Conservation (phyloP, 345 rosid species). For the Microcos paniculata region DNA sequence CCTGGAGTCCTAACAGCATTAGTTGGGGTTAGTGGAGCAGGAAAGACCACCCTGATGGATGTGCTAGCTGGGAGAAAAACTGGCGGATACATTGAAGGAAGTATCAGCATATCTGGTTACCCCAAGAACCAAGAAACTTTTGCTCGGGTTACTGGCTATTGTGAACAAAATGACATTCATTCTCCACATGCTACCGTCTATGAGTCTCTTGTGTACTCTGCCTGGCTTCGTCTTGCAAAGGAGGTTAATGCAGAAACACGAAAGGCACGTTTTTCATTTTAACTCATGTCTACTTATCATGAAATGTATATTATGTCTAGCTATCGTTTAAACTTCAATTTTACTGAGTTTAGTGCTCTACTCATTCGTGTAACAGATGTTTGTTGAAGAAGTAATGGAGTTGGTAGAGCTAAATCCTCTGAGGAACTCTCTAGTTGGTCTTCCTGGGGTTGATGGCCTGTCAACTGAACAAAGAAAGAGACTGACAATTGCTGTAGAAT, state of each 20-base stretch:
- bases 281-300: neutral
- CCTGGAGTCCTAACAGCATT: conserved; percentile 78
- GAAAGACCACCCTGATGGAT: conserved; percentile 86
- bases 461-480: conserved; percentile 79
- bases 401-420: conserved; percentile 48
- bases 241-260: conserved; percentile 38
- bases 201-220: conserved; percentile 73
- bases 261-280: conserved; percentile 29
- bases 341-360: neutral
- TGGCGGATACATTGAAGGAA: conserved; percentile 68
- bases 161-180: conserved; percentile 85
- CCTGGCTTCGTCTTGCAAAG: conserved; percentile 71
- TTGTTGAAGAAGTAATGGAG: conserved; percentile 69
- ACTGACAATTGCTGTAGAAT: conserved; percentile 70
- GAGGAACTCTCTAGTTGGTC: conserved; percentile 42
- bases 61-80: conserved; percentile 76
- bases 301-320: neutral
- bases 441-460: conserved; percentile 59
- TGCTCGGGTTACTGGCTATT: conserved; percentile 75
- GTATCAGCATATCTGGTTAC: conserved; percentile 67
- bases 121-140: conserved; percentile 75
- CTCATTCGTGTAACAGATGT: conserved; percentile 36
- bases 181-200: conserved; percentile 72
- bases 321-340: neutral
- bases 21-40: conserved; percentile 86